Percentiles rank a stretch among this genome's conserved stretches.
Evolutionary conservation across 345 rosid genomes (phyloP).

Genomic region (Cardamine occulta): DNA sequence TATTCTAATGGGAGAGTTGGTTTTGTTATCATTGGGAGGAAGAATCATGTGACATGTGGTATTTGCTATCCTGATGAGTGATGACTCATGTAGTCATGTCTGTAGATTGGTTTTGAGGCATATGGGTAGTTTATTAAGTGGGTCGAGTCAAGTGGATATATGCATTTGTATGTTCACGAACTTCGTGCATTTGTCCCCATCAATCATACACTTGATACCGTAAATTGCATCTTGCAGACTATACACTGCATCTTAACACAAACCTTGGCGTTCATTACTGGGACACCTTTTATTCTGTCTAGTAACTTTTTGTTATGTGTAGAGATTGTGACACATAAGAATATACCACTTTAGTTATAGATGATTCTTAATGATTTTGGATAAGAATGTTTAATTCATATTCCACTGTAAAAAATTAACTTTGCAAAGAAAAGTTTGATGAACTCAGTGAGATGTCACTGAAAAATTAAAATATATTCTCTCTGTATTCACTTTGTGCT

Average conservation of each 20-base stretch:
- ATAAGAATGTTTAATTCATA: constrained; percentile 20
- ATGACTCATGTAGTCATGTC: constrained; percentile 1
- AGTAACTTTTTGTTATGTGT: constrained; percentile 2
- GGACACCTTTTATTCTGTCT: constrained; percentile 11
- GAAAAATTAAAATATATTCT: constrained; percentile 2
- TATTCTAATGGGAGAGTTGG: background rate
- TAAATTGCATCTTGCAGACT: background rate
- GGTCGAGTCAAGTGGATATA: constrained; percentile 27
- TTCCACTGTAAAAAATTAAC: background rate
- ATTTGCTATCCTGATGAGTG: constrained; percentile 2
- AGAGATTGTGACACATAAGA: constrained; percentile 21
- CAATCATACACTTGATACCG: background rate
- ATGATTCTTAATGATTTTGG: constrained; percentile 4
- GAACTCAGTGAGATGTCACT: constrained; percentile 20
- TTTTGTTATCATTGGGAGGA: background rate
- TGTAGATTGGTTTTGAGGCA: constrained; percentile 19
- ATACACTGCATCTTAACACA: background rate
- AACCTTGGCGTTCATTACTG: background rate
- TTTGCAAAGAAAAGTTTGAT: constrained; percentile 28
- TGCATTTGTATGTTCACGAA: background rate
- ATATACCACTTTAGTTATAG: constrained; percentile 11
- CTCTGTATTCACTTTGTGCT: constrained; percentile 37
- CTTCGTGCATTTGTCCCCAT: constrained; percentile 8
- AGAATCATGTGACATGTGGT: background rate
- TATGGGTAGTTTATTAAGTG: background rate